These are phyloP conservation scores for Exsudoporus frostii DNA, from an alignment of 768 basidiomycete genomes.

Conservation along the genomic window DNA sequence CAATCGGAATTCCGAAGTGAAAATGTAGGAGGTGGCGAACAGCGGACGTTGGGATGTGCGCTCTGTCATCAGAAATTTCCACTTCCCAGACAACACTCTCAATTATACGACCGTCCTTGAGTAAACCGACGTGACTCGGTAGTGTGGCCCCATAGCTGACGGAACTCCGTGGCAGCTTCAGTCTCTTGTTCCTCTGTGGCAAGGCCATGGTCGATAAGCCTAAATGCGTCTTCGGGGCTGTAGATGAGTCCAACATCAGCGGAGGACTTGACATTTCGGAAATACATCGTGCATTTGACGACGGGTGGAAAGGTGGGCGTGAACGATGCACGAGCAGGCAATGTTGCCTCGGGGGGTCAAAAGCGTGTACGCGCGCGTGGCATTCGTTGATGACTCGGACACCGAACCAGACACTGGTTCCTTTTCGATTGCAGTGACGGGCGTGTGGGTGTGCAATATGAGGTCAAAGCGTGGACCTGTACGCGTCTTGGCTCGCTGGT, in stretches of 20 bases:
- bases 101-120: slow-evolving; percentile 89
- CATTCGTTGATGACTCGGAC: neutral
- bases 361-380: slow-evolving; percentile 8
- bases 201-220: slow-evolving; percentile 92
- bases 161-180: slow-evolving; percentile 56
- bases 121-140: slow-evolving; percentile 91
- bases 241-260: slow-evolving; percentile 66
- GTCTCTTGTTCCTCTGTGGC: slow-evolving; percentile 60
- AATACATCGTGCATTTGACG: slow-evolving; percentile 42
- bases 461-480: slow-evolving; percentile 39
- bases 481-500: slow-evolving; percentile 37
- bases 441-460: slow-evolving; percentile 68
- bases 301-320: slow-evolving; percentile 63
- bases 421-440: slow-evolving; percentile 47
- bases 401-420: neutral
- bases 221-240: slow-evolving; percentile 67
- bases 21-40: slow-evolving; percentile 67
- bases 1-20: slow-evolving; percentile 67
- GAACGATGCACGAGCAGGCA: slow-evolving; percentile 62
- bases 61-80: slow-evolving; percentile 72
- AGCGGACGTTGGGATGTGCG: slow-evolving; percentile 72
- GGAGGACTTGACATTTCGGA: slow-evolving; percentile 56
- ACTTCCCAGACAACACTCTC: slow-evolving; percentile 99
- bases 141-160: slow-evolving; percentile 87
- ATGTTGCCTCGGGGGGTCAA: slow-evolving; percentile 66